These are phyloP conservation scores for Halteria grandinella DNA, from an alignment of 73 alveolate species.

Conservation along the genomic window DNA sequence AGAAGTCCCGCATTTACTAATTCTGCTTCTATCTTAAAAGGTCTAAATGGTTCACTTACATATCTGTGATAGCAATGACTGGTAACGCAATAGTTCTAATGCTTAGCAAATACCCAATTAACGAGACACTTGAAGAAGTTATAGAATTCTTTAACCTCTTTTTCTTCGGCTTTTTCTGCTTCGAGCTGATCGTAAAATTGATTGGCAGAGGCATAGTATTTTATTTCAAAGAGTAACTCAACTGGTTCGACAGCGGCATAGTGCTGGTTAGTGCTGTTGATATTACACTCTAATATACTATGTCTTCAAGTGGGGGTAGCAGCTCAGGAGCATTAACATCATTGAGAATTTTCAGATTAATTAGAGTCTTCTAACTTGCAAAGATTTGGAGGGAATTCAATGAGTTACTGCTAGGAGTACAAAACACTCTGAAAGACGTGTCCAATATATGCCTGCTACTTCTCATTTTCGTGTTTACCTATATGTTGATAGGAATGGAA, in stretches of 20 bases:
- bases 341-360: slow-evolving; percentile 49
- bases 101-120: slow-evolving; percentile 16
- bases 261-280: slow-evolving; percentile 38
- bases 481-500: slow-evolving; percentile 54
- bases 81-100: slow-evolving; percentile 36
- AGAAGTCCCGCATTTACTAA: neutral
- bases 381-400: slow-evolving; percentile 50
- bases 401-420: slow-evolving; percentile 14
- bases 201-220: slow-evolving; percentile 40
- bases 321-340: slow-evolving; percentile 55
- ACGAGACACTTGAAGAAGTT: neutral
- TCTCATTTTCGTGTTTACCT: slow-evolving; percentile 45
- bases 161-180: slow-evolving; percentile 33
- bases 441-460: slow-evolving; percentile 41
- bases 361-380: slow-evolving; percentile 54
- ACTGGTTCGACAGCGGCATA: slow-evolving; percentile 37
- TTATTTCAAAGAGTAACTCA: slow-evolving; percentile 35
- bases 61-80: slow-evolving; percentile 5
- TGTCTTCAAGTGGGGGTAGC: neutral
- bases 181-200: slow-evolving; percentile 28
- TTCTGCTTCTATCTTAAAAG: neutral
- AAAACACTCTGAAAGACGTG: slow-evolving; percentile 37
- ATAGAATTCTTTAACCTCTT: slow-evolving; percentile 17
- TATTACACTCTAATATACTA: slow-evolving; percentile 1
- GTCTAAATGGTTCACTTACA: neutral